Evolutionary conservation across 768 basidiomycete genomes (phyloP), one percentile per base, ranked within the genome.

Genomic region (Cystofilobasidium macerans): DNA sequence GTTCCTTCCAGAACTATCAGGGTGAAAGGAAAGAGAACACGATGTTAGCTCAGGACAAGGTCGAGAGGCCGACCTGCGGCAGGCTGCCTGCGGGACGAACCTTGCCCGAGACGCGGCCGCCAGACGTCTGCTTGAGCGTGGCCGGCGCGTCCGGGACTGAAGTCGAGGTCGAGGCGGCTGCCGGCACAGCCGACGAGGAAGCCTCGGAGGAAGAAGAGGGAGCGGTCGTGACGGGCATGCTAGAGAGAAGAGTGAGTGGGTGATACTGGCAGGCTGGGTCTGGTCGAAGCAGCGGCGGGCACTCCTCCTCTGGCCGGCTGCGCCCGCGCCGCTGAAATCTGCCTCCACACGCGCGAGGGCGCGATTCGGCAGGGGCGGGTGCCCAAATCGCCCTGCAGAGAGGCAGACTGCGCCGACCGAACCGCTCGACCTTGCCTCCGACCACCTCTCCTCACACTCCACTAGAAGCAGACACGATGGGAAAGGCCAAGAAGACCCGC

Each of bases 401-500:
- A n/a, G n/a, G n/a, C n/a, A n/a, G n/a, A n/a, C n/a, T n/a, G n/a
- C n/a, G n/a, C n/a, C n/a, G n/a, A n/a, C n/a, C n/a, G n/a, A n/a
- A n/a, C n/a, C n/a, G n/a, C 42, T 42, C 16, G 7, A 14, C 42
- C 42, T 20, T 42, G 16, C 42, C 42, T 38, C 36, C 36, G 36
- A 38, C 36, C 36, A 38, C 61, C 47, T 32, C 43, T 33, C 43
- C 42, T 22, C 35, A 1, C 40, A 5, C 42, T 20, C 14, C 47
- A 36, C 9, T 14, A n/a, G 24, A 28, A 62, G n/a, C n/a, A n/a
- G n/a, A n/a, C n/a, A n/a, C 45, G 20, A 62, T 53, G 92, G 88
- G 84, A 16, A 91, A 84, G 77, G 89, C 88, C 33, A 90, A 89
- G 76, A 94, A 91, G 76, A 93, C 91, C 0, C 82, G 92, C 77